Evolutionary conservation across 1,139 yeast genomes (phyloP).

Genomic region (Pichia sp.): DNA sequence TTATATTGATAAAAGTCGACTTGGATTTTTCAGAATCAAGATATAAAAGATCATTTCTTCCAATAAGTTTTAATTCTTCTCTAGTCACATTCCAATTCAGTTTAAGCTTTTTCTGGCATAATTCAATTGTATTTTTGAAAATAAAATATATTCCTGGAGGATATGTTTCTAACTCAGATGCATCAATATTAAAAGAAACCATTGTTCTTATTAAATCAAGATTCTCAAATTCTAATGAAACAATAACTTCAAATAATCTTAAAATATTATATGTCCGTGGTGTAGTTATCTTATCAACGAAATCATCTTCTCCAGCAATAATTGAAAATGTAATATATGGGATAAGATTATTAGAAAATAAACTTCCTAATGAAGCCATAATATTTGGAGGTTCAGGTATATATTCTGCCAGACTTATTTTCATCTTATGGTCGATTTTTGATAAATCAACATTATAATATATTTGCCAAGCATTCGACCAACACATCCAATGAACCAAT

Average conservation of each 20-base stretch:
- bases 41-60: conserved; percentile 55
- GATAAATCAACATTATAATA: conserved; percentile 42
- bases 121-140: conserved; percentile 51
- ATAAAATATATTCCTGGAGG: conserved; percentile 72
- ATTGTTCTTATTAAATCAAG: conserved; percentile 53
- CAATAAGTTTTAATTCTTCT: conserved; percentile 53
- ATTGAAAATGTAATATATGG: conserved; percentile 66
- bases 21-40: conserved; percentile 4
- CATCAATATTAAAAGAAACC: conserved; percentile 48
- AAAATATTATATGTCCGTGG: conserved; percentile 59
- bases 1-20: not conserved
- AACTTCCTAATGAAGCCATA: conserved; percentile 46
- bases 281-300: conserved; percentile 52
- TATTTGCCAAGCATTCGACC: conserved; percentile 63
- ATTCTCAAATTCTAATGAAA: conserved; percentile 46
- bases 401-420: conserved; percentile 40
- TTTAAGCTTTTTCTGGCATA: conserved; percentile 51
- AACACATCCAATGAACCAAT: conserved; percentile 61
- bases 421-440: conserved; percentile 28
- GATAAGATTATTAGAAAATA: conserved; percentile 38
- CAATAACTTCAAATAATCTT: conserved; percentile 56
- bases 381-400: conserved; percentile 50
- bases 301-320: conserved; percentile 57
- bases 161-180: conserved; percentile 54
- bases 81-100: conserved; percentile 38